These are phyloP conservation scores for Oryza glaberrima DNA, from an alignment of 176 grass and related monocot species.

Conservation along the genomic window DNA sequence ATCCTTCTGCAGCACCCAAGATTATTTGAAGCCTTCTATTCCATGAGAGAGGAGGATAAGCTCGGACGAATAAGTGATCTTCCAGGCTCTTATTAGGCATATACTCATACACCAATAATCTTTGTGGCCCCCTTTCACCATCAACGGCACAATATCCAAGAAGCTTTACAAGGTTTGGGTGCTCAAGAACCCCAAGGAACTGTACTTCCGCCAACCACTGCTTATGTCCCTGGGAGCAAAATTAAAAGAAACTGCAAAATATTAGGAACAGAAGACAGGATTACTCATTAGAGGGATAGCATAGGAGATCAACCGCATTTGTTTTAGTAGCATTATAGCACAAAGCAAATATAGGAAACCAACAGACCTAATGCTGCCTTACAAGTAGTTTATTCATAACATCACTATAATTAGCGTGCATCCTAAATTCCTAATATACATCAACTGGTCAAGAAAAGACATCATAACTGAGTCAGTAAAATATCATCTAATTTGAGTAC, in stretches of 20 bases:
- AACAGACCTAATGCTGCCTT: background rate
- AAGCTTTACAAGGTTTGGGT: slow-evolving; percentile 93
- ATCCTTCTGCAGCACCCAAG: slow-evolving; percentile 82
- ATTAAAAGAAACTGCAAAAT: slow-evolving; percentile 19
- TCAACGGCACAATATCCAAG: slow-evolving; percentile 90
- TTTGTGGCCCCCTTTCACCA: slow-evolving; percentile 67
- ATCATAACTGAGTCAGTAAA: background rate
- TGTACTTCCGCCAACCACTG: slow-evolving; percentile 97
- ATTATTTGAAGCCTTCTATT: slow-evolving; percentile 84
- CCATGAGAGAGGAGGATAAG: slow-evolving; percentile 68
- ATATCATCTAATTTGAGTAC: background rate
- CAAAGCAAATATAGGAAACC: background rate
- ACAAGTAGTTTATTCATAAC: background rate
- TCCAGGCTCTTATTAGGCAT: slow-evolving; percentile 96
- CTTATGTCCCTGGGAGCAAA: slow-evolving; percentile 77
- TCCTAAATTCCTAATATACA: no score
- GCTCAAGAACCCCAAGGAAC: slow-evolving; percentile 91
- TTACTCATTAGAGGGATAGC: no score
- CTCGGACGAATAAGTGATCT: slow-evolving; percentile 81
- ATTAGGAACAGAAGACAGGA: slow-evolving; percentile 9
- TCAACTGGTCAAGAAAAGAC: background rate
- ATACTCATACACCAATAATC: slow-evolving; percentile 86
- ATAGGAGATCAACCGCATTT: background rate
- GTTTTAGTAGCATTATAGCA: background rate
- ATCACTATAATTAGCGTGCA: no score